Percentiles rank a stretch among this genome's conserved stretches.
phyloP scores from a whole-genome alignment of 2,329 filamentous ascomycete genomes.

The Botrytis tulipae region DNA sequence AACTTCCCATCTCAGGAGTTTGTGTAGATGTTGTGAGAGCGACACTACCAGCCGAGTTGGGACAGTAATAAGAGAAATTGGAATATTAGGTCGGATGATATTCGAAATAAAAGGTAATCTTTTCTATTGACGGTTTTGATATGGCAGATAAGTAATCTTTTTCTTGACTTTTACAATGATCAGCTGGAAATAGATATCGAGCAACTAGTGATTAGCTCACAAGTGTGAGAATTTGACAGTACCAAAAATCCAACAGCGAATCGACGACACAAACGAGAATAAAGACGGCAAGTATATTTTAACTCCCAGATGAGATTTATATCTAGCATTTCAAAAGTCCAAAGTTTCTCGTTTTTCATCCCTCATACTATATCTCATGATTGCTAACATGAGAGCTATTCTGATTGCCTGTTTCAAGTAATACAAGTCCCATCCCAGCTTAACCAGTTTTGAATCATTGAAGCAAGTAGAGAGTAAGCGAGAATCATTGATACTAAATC shows the following conservation, averaged over 20 bases:
- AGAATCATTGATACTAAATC: not conserved
- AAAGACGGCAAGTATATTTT: not conserved
- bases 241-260: not conserved
- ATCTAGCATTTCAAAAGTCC: not conserved
- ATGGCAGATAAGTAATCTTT: not conserved
- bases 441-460: not conserved
- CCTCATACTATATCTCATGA: too few species aligned
- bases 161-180: not conserved
- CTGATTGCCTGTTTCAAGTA: too few species aligned
- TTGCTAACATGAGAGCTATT: too few species aligned
- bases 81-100: not conserved
- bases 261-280: not conserved
- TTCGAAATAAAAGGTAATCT: not conserved
- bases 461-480: not conserved
- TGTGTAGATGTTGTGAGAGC: rapidly evolving
- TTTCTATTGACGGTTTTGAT: not conserved
- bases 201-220: not conserved
- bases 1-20: too few species aligned
- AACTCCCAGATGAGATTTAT: not conserved
- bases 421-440: not conserved
- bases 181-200: rapidly evolving
- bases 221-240: not conserved
- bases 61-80: not conserved
- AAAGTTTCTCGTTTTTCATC: too few species aligned
- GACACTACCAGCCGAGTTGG: too few species aligned